A percentile compares a stretch with the other conserved stretches of the same genome.
These are phyloP conservation scores for Herpetomonas tarakana DNA, from an alignment of 208 protist species.

Conservation along the genomic window DNA sequence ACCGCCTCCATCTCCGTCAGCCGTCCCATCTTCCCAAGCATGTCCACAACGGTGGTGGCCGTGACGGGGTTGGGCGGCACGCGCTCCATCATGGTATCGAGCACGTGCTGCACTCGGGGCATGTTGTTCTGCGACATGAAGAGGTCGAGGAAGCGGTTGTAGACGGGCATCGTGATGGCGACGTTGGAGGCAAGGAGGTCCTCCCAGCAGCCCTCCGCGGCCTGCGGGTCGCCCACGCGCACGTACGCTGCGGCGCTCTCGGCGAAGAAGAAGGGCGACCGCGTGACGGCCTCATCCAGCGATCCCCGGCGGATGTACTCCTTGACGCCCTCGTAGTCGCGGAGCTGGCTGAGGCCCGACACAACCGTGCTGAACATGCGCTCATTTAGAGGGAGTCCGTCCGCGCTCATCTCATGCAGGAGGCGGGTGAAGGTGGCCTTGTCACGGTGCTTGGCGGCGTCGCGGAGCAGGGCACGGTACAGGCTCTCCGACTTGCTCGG, in stretches of 20 bases:
- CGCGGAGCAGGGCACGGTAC: constrained; percentile 74
- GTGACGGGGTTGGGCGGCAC: constrained; percentile 89
- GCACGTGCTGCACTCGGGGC: constrained; percentile 79
- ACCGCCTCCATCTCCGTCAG: constrained; percentile 87
- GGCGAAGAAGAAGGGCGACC: constrained; percentile 73
- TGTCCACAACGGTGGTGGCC: constrained; percentile 89
- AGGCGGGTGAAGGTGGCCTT: constrained; percentile 45
- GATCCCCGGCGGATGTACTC: constrained; percentile 56
- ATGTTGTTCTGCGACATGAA: constrained; percentile 86
- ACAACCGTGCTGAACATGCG: constrained; percentile 78
- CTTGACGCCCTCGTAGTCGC: constrained; percentile 63
- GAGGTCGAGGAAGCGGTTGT: constrained; percentile 89
- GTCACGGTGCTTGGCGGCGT: constrained; percentile 60
- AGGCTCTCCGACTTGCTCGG: constrained; percentile 65
- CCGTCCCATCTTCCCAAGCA: constrained; percentile 91
- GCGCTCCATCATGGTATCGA: constrained; percentile 90
- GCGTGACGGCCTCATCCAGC: constrained; percentile 34
- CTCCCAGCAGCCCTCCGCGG: constrained; percentile 76
- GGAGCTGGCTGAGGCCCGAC: constrained; percentile 53
- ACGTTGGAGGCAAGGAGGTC: constrained; percentile 71
- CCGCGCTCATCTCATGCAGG: constrained; percentile 40
- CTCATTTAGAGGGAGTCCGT: constrained; percentile 60
- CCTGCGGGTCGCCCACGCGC: constrained; percentile 44
- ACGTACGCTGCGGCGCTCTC: constrained; percentile 71
- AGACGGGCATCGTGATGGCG: constrained; percentile 81